A percentile compares a stretch with the other conserved stretches of the same genome.
Evolutionary conservation across 495 filamentous ascomycete species (phyloP).

Genomic region (Friedmanniomyces simplex): DNA sequence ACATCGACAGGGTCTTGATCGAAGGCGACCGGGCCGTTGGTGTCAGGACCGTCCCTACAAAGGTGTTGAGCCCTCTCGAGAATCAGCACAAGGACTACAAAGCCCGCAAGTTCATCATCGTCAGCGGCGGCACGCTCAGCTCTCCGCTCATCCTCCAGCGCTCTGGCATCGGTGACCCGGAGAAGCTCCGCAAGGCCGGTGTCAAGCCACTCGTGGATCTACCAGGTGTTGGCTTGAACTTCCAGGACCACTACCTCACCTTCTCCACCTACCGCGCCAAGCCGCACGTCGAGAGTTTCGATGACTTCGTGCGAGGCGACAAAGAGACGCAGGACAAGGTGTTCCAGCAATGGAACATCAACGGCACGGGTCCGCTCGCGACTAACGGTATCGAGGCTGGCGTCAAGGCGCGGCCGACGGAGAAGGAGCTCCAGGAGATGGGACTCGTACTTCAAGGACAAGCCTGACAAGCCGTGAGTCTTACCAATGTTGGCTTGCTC

Average conservation of each 20-base stretch:
- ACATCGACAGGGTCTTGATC: slow-evolving; percentile 5
- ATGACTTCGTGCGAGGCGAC: slow-evolving; percentile 68
- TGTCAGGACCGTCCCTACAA: slow-evolving; percentile 21
- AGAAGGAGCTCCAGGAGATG: slow-evolving; percentile 61
- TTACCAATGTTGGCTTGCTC: not conserved
- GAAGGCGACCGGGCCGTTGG: slow-evolving; percentile 7
- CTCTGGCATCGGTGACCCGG: slow-evolving; percentile 43
- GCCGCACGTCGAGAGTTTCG: slow-evolving; percentile 67
- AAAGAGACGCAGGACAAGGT: slow-evolving; percentile 44
- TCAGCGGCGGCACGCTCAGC: slow-evolving; percentile 42
- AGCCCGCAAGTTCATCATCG: slow-evolving; percentile 46
- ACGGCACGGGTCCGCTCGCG: slow-evolving; percentile 68
- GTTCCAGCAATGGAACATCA: slow-evolving; percentile 63
- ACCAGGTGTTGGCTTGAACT: slow-evolving; percentile 20
- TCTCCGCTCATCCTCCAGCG: slow-evolving; percentile 49
- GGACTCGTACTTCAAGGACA: slow-evolving; percentile 72
- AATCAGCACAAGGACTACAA: slow-evolving; percentile 33
- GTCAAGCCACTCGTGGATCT: slow-evolving; percentile 23
- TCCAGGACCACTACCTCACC: slow-evolving; percentile 48
- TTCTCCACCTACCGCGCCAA: slow-evolving; percentile 68
- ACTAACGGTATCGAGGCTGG: slow-evolving; percentile 80
- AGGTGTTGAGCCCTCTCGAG: slow-evolving; percentile 37
- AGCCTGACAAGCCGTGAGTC: slow-evolving; percentile 56
- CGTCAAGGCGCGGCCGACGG: slow-evolving; percentile 66
- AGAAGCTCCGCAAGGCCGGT: slow-evolving; percentile 34